Conservation (phyloP, 2,329 filamentous ascomycete species). For the Ophiostoma ulmi region DNA sequence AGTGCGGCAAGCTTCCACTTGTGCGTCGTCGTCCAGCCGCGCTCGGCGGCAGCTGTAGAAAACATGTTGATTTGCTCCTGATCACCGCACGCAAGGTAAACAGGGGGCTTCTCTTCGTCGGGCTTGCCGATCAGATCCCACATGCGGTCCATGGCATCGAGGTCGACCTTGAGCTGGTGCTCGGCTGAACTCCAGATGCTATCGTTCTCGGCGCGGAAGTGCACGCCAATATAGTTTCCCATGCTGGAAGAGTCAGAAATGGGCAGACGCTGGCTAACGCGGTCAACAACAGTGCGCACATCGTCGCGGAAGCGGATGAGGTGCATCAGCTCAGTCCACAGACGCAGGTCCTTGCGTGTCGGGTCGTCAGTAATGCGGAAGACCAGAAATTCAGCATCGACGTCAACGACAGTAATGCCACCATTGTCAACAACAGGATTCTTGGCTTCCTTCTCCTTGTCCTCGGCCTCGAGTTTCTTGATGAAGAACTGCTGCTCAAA, state of each 20-base stretch:
- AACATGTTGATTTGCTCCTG: conserved; percentile 34
- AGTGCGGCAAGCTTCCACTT: conserved; percentile 33
- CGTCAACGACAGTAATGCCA: conserved; percentile 33
- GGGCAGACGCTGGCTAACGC: conserved; percentile 30
- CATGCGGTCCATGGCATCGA: conserved; percentile 35
- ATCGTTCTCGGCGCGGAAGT: conserved; percentile 37
- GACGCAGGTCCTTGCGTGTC: conserved; percentile 33
- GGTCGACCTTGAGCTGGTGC: conserved; percentile 34
- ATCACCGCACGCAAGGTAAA: conserved; percentile 37
- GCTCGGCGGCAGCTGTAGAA: conserved; percentile 30
- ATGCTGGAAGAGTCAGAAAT: neutral
- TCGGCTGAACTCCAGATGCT: conserved; percentile 37
- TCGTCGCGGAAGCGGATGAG: conserved; percentile 34
- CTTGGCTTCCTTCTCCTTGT: conserved; percentile 17
- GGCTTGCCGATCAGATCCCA: conserved; percentile 31
- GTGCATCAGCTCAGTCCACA: conserved; percentile 36
- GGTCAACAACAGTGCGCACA: conserved; percentile 30
- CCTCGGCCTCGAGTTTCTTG: conserved; percentile 18
- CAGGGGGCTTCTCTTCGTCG: conserved; percentile 29
- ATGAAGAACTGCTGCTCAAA: conserved; percentile 25
- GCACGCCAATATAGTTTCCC: conserved; percentile 34
- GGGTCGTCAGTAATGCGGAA: conserved; percentile 38
- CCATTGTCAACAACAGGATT: conserved; percentile 20
- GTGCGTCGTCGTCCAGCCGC: conserved; percentile 36
- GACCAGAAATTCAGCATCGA: conserved; percentile 34